Evolutionary conservation across 805 yeast genomes (phyloP).

Genomic region (Cephaloascus fragrans): DNA sequence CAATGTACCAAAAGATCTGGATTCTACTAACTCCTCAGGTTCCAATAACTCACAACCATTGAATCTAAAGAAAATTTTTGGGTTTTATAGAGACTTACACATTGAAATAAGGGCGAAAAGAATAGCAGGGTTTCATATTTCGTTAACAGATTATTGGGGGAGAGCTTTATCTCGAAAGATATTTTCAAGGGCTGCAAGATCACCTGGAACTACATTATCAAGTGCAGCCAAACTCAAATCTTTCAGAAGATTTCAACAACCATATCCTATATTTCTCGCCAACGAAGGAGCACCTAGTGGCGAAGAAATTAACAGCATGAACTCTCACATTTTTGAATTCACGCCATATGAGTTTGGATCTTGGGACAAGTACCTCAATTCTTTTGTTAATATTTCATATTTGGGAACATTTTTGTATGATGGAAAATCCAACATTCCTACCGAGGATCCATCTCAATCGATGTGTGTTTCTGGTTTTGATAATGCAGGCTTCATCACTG

Average conservation of each 20-base stretch:
- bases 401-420: conserved; percentile 38
- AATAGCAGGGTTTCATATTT: conserved; percentile 40
- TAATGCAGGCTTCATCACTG: conserved; percentile 49
- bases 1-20: neutral
- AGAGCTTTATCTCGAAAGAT: conserved; percentile 43
- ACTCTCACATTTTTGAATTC: conserved; percentile 45
- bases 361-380: conserved; percentile 40
- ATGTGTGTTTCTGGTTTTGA: conserved; percentile 46
- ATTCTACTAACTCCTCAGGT: no score
- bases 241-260: conserved; percentile 29
- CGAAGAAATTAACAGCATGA: conserved; percentile 14
- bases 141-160: conserved; percentile 65
- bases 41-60: neutral
- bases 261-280: conserved; percentile 38
- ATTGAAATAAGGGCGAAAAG: conserved; percentile 43
- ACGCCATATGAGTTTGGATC: conserved; percentile 63
- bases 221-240: conserved; percentile 23
- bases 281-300: conserved; percentile 26
- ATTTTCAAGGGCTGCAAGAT: conserved; percentile 22
- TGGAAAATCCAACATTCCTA: conserved; percentile 26
- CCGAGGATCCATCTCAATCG: conserved; percentile 13
- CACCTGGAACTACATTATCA: conserved; percentile 28
- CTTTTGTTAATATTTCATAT: conserved; percentile 41
- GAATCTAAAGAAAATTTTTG: conserved; percentile 17
- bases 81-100: conserved; percentile 44